Base-by-base conservation (phyloP, 306 rosid species). In the Lathyrus sativus region DNA sequence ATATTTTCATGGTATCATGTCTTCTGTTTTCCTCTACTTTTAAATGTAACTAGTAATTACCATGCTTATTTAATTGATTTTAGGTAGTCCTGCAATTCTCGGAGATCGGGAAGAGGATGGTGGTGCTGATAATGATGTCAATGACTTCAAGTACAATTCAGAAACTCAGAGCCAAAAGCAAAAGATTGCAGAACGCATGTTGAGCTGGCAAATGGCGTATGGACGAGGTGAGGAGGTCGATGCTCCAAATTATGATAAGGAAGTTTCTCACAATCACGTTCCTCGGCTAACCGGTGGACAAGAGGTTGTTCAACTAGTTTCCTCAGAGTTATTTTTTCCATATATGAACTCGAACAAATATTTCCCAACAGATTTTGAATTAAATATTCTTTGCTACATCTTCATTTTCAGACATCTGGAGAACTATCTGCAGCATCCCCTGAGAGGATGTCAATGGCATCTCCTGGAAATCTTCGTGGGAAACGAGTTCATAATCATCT, bases 351-450 rank as follows among this genome's bases (percentile, higher is more conserved):
- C 62, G 37, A n/a, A 56, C 29, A 14, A 51, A 48, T 10, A 42
- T 73, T 53, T 31, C 33, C 31, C 49, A 9, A 9, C 26, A 10
- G 29, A 60, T 60, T 60, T 60, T 37, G 65, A 60, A 60, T 15
- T 61, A 17, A 61, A 61, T 10, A 10, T 54, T 64, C 41, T 45
- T 67, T 22, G 43, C 4, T 71, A 58, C 38, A 10, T 31, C 46
- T 74, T 62, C 48, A 43, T 68, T 70, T 65, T 71, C 74, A 93
- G 96, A 91, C 87, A 39, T 93, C 96, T 38, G 99, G 99, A 76
- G 99, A 93, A 72, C 49, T 93, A 59, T 93, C 99, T 62, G 95
- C 95, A 1, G 96, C 99, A 67, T 93, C 97, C 38, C 96, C 99
- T 7, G 97, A 88, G 82, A 87, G 85, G 68, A 79, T 84, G 64